Evolutionary conservation across 129 eudicot species (phyloP).

Genomic region (Heracleum sosnowskyi): DNA sequence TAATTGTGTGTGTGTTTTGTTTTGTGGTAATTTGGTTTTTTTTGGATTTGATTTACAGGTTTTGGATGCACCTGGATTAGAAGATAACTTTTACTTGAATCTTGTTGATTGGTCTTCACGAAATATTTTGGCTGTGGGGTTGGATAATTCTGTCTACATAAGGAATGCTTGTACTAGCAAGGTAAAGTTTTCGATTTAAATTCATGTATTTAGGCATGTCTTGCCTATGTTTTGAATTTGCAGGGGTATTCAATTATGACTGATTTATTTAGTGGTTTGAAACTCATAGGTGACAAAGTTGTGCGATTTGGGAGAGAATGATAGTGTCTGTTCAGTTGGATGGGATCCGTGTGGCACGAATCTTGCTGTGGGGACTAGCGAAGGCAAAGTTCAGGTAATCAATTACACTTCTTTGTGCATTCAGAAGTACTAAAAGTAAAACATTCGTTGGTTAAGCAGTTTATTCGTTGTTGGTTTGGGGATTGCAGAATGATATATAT

Average conservation of each 20-base stretch:
- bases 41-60: constrained; percentile 31
- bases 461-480: neutral
- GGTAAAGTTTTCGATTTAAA: constrained; percentile 26
- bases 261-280: neutral
- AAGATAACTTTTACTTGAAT: constrained; percentile 90
- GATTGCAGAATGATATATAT: neutral
- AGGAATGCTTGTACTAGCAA: constrained; percentile 93
- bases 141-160: constrained; percentile 81
- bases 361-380: constrained; percentile 86
- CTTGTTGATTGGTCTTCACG: constrained; percentile 95
- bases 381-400: constrained; percentile 83
- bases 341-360: constrained; percentile 92
- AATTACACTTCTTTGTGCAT: neutral
- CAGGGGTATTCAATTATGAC: neutral
- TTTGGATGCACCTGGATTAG: constrained; percentile 96
- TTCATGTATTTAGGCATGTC: neutral
- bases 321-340: constrained; percentile 91
- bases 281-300: constrained; percentile 69
- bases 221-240: neutral
- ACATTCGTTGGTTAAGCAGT: neutral
- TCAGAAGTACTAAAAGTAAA: neutral
- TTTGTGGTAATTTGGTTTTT: neutral
- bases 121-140: constrained; percentile 86
- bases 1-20: neutral
- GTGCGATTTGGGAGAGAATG: constrained; percentile 88